Evolutionary conservation across 2,329 filamentous ascomycete species (phyloP), one percentile per base, ranked within the genome.

Genomic region (Cladophialophora yegresii): DNA sequence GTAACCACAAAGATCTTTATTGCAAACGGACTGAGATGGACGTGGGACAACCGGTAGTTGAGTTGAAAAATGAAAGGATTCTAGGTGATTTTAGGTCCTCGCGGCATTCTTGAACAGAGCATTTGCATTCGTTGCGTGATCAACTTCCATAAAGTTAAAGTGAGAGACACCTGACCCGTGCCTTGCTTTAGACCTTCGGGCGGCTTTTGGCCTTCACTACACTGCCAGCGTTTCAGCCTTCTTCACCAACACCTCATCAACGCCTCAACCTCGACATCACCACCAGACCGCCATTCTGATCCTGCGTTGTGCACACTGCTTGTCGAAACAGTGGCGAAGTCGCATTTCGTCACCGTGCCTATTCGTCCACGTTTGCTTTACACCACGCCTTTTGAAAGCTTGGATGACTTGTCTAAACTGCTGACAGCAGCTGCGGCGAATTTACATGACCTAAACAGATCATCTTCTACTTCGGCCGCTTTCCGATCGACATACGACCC

Each of bases 351-450:
- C 1, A 12, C n/a, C 16, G 23, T 5, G 20, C 40, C 23, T 30
- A n/a, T 47, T 12, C 32, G n/a, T 53, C 30, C 22, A 22, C 47
- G n/a, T 32, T 20, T 20, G 57, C 49, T 32, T 30, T 61, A 12
- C 5, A 50, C 23, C 20, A 50, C 20, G 16, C 3, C 47, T 22
- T 33, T 57, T 8, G 6, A 1, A 55, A 61, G 50, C 61, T 43
- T 64, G 36, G 54, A 64, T 64, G 64, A 58, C 47, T 47, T 30
- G 32, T 28, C 22, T 28, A 26, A 30, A 33, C 30, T 66, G 57
- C 64, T 66, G 64, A 66, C 64, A 58, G 28, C 50, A 36, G 57
- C 43, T 51, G 33, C 40, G 30, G 45, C 55, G 40, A 22, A 20
- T 6, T 20, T 53, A 28, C 33, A 30, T 12, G 40, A 20, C 47